Base-by-base conservation (phyloP, 2,329 filamentous ascomycete species). In the Sporothrix humicola region DNA sequence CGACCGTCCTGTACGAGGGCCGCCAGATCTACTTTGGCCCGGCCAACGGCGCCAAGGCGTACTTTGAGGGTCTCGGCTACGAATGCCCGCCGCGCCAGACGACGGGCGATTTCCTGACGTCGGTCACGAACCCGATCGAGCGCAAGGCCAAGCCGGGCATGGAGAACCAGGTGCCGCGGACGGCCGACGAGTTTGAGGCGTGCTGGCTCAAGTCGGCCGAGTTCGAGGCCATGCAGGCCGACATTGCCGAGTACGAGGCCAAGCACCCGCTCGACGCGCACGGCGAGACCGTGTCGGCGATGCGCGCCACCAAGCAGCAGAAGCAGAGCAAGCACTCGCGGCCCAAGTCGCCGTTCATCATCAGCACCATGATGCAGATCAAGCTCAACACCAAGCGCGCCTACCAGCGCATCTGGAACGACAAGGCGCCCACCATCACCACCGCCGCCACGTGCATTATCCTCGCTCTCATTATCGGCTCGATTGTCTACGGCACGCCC, bases 361-460 rank as follows among this genome's bases (percentile, higher is more conserved):
- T 91, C 0, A 81, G 81, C 80, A 94, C 91, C 80, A 79, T 83
- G 2, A 82, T 85, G 0, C 84, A 85, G 26, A 85, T 86, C 17
- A 79, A 82, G 0, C 77, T 85, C 17, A 88, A 88, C 79, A 87
- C 87, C 75, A 80, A 90, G 12, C 88, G 93, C 50, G 92, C 96
- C 80, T 91, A 94, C 75, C 95, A 93, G 92, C 87, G 97, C 37
- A 87, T 94, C 23, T 88, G 88, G 79, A 93, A 93, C 61, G 92
- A 97, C 81, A 91, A 87, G 76, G 90, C 90, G 0, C 91, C 92
- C 0, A 85, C 96, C 0, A 91, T 90, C 80, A 95, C 92, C 56
- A 96, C 95, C 77, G 86, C 92, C 74, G 92, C 94, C 81, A 93
- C 94, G 79, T 92, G 94, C 77, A 82, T 95, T 73, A 87, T 91